Percentiles rank a stretch among this genome's conserved stretches.
Evolutionary conservation across 495 filamentous ascomycete genomes (phyloP).

Genomic region (Podospora conica): DNA sequence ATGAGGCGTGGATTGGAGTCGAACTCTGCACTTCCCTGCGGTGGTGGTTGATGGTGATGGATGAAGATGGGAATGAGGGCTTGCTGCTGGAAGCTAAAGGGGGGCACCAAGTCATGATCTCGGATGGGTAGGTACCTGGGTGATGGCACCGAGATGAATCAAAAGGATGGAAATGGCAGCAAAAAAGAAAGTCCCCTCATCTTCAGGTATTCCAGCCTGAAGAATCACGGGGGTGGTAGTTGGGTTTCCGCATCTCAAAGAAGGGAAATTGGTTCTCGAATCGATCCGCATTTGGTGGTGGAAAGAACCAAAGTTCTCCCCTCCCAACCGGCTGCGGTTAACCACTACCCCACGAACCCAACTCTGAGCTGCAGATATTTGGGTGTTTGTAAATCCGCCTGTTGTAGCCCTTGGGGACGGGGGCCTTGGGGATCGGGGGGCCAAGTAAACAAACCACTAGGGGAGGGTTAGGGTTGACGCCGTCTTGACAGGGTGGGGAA

Average conservation of each 20-base stretch:
- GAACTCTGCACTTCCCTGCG: neutral
- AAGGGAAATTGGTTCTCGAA: neutral
- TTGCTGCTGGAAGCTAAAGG: neutral
- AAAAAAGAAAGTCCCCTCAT: neutral
- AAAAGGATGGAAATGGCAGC: neutral
- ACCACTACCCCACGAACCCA: neutral
- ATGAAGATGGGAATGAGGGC: neutral
- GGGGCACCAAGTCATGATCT: neutral
- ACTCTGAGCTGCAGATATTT: neutral
- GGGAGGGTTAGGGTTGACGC: neutral
- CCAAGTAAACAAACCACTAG: neutral
- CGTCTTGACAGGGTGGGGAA: neutral
- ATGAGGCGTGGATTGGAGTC: neutral
- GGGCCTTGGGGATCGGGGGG: neutral
- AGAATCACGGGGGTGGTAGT: neutral
- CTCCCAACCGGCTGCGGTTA: neutral
- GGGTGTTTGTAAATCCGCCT: neutral
- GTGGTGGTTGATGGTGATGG: neutral
- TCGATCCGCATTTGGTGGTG: neutral
- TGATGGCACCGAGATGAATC: neutral
- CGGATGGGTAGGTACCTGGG: neutral
- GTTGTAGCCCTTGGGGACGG: neutral
- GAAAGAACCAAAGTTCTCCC: neutral
- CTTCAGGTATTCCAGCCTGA: neutral
- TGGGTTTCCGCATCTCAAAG: neutral